A percentile compares a stretch with the other conserved stretches of the same genome.
Evolutionary conservation across 805 yeast species (phyloP).

Genomic region (Kodamaea jinghongensis): DNA sequence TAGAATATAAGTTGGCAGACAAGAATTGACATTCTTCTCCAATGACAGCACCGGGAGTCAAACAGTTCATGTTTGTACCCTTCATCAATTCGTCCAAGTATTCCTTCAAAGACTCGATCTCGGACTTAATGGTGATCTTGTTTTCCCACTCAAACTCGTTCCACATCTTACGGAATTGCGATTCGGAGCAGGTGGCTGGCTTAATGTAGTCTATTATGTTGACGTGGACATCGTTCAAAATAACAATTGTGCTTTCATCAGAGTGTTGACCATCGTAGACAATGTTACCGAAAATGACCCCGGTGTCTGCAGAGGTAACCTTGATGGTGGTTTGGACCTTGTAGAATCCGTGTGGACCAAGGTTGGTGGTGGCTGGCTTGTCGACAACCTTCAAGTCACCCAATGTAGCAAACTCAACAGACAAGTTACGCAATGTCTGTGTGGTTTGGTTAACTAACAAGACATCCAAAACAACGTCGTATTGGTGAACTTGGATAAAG

Average conservation of each 20-base stretch:
- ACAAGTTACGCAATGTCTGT: conserved; percentile 82
- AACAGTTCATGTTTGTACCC: conserved; percentile 90
- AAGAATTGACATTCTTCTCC: conserved; percentile 89
- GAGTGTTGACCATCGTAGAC: conserved; percentile 96
- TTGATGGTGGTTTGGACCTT: conserved; percentile 84
- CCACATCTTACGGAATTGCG: conserved; percentile 96
- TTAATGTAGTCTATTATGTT: conserved; percentile 97
- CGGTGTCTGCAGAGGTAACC: conserved; percentile 96
- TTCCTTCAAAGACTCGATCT: conserved; percentile 61
- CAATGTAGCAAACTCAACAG: conserved; percentile 92
- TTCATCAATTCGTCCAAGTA: conserved; percentile 73
- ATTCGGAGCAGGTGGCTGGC: conserved; percentile 89
- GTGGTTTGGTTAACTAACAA: conserved; percentile 92
- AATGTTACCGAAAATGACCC: conserved; percentile 95
- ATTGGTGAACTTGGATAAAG: conserved; percentile 91
- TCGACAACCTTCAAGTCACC: conserved; percentile 96
- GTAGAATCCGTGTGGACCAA: conserved; percentile 97
- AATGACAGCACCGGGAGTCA: conserved; percentile 88
- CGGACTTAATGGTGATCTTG: conserved; percentile 84
- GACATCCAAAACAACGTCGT: conserved; percentile 92
- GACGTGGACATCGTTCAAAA: conserved; percentile 89
- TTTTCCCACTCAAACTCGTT: conserved; percentile 99
- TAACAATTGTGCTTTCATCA: conserved; percentile 83
- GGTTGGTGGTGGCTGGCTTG: conserved; percentile 81
- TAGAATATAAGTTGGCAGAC: conserved; percentile 90